phyloP scores from a whole-genome alignment of 2,329 filamentous ascomycete species.

The Ophiosphaerella herpotricha region DNA sequence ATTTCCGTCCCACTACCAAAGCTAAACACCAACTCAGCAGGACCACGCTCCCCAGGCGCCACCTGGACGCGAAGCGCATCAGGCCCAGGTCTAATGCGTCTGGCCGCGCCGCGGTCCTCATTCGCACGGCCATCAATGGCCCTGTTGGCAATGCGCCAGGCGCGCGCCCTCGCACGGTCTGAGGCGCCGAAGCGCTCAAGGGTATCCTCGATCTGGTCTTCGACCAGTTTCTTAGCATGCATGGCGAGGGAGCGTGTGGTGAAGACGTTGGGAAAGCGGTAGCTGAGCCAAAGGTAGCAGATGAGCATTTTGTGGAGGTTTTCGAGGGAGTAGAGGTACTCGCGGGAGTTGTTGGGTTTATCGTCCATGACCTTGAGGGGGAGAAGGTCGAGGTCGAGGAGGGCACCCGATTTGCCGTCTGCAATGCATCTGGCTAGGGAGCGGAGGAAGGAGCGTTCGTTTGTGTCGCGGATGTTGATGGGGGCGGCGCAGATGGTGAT shows the following conservation, averaged over 20 bases:
- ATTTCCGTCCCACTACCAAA: too few relatives aligned
- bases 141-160: too few relatives aligned
- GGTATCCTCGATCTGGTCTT: slow-evolving; percentile 71
- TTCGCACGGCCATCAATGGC: too few relatives aligned
- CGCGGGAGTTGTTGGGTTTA: slow-evolving; percentile 49
- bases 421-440: slow-evolving; percentile 74
- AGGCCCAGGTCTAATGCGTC: too few relatives aligned
- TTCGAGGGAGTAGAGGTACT: slow-evolving; percentile 73
- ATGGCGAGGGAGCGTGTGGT: slow-evolving; percentile 74
- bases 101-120: too few relatives aligned
- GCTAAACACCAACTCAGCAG: too few relatives aligned
- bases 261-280: slow-evolving; percentile 83
- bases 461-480: slow-evolving; percentile 57
- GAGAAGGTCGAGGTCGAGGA: slow-evolving; percentile 73
- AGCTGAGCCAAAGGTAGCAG: slow-evolving; percentile 91
- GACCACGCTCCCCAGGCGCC: too few relatives aligned
- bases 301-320: slow-evolving; percentile 79
- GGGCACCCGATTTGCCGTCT: slow-evolving; percentile 65
- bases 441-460: slow-evolving; percentile 56
- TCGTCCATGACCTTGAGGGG: slow-evolving; percentile 74
- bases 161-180: too few relatives aligned
- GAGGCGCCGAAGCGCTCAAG: slow-evolving; percentile 40
- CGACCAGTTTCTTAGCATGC: slow-evolving; percentile 77
- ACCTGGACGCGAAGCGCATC: too few relatives aligned
- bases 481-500: slow-evolving; percentile 77